Conservation (phyloP, 306 rosid species). For the Glycine soja region DNA sequence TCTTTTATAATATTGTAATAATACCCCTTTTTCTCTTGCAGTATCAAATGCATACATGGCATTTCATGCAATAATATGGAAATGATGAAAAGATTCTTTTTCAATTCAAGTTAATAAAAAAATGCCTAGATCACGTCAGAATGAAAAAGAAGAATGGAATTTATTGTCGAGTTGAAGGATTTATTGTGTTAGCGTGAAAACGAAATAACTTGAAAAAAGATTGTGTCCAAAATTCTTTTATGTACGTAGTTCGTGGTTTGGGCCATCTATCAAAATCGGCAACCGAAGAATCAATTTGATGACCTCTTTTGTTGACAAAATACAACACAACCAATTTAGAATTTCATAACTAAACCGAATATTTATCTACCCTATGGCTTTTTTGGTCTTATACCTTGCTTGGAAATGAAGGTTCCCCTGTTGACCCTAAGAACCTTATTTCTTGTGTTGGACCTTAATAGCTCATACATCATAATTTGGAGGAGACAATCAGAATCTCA, state of each 20-base stretch:
- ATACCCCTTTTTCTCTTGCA: background rate
- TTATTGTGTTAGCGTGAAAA: constrained; percentile 4
- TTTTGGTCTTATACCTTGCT: constrained; percentile 13
- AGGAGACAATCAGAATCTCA: constrained; percentile 21
- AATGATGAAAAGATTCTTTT: constrained; percentile 34
- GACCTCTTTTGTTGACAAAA: constrained; percentile 31
- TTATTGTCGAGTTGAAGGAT: background rate
- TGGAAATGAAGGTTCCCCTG: background rate
- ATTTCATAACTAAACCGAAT: constrained; percentile 17
- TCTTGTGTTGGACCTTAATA: background rate
- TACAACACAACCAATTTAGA: constrained; percentile 8
- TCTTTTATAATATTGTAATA: background rate
- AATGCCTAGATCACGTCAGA: constrained; percentile 15
- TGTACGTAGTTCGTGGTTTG: background rate
- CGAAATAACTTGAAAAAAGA: background rate
- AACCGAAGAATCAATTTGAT: constrained; percentile 2
- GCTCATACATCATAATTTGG: constrained; percentile 18
- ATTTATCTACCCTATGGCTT: background rate
- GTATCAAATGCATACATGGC: background rate
- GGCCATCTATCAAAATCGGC: constrained; percentile 21
- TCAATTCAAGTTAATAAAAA: constrained; percentile 27
- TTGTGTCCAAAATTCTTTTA: constrained; percentile 21
- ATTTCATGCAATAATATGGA: background rate
- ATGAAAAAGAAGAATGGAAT: constrained; percentile 29
- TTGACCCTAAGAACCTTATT: background rate